Base-by-base conservation (phyloP, 805 yeast species). In the Yamadazyma sp. region DNA sequence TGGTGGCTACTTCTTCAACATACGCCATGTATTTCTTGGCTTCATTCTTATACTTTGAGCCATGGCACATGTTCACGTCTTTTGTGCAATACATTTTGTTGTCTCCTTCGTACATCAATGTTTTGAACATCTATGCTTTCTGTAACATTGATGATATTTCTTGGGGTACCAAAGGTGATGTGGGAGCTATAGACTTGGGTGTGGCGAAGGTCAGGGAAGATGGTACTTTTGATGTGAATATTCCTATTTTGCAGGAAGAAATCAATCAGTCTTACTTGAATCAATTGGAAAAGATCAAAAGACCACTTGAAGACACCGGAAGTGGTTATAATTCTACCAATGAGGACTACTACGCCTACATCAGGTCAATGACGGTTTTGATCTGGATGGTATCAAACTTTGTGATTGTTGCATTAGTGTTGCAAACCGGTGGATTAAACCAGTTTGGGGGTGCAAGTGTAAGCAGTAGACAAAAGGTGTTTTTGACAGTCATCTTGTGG, bases 161-260 rank as follows among this genome's bases (percentile, higher is more conserved):
- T 2, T 80, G 85, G 85, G 85, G 85, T 41, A 80, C 85, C n/a
- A 80, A 80, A 55, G 85, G 85, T 27, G 76, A 78, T 28, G 67
- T 71, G n/a, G 75, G 83, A 3, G 78, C 78, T 4, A 70, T 62
- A 23, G 77, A 73, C 26, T 67, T 79, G 53, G 83, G 84, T 35
- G 71, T 62, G 1, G 78, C 75, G 9, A 75, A 70, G 48, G 71
- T 68, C 25, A 64, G 69, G 37, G 77, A 73, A 38, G 78, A 74
- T 46, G 82, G 81, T 49, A 70, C 73, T 23, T 71, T 73, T 35
- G 80, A 77, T 32, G 75, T 80, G 33, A 78, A 75, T 56, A 49
- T 79, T 55, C 66, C 73, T 40, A 54, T 76, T 54, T 38, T 70
- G 53, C 56, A 71, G 47, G 64, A 67, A 47, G 80, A 76, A 44